phyloP scores from a whole-genome alignment of 495 filamentous ascomycete species.

The Mytilinidion resinicola region DNA sequence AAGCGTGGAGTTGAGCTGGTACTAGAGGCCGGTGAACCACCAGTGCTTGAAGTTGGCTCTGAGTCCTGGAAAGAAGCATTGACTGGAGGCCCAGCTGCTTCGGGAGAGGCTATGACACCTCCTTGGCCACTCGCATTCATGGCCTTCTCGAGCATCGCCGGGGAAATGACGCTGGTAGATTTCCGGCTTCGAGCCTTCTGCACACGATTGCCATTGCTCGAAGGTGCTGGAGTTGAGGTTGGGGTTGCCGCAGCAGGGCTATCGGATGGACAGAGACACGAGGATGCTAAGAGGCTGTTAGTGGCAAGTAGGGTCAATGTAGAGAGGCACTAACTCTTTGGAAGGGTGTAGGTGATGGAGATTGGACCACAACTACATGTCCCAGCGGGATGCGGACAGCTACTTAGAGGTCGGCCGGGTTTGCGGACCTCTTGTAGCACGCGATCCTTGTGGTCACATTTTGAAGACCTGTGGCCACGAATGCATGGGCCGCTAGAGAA shows the following conservation, averaged over 20 bases:
- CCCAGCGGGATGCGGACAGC: slow-evolving; percentile 66
- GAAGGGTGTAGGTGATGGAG: slow-evolving; percentile 40
- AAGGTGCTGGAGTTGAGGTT: background rate
- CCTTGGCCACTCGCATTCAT: slow-evolving; percentile 19
- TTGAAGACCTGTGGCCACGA: slow-evolving; percentile 78
- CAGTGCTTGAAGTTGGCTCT: slow-evolving; percentile 20
- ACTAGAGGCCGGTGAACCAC: slow-evolving; percentile 21
- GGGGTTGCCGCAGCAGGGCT: background rate
- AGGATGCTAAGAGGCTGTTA: slow-evolving; percentile 10
- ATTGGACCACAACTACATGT: slow-evolving; percentile 52
- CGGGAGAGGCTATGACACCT: slow-evolving; percentile 9
- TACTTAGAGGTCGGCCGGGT: slow-evolving; percentile 69
- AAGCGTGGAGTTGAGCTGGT: slow-evolving; percentile 25
- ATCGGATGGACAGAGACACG: slow-evolving; percentile 15
- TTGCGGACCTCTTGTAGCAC: slow-evolving; percentile 74
- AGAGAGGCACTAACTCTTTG: slow-evolving; percentile 18
- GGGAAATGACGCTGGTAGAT: slow-evolving; percentile 10
- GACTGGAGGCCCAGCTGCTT: slow-evolving; percentile 10
- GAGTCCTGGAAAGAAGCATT: slow-evolving; percentile 12
- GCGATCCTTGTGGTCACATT: slow-evolving; percentile 69
- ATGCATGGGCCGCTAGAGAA: slow-evolving; percentile 70
- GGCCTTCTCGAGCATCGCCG: slow-evolving; percentile 12
- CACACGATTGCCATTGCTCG: slow-evolving; percentile 9
- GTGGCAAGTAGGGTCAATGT: background rate
- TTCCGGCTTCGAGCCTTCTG: slow-evolving; percentile 20